Conservation (phyloP, 805 yeast genomes). For the Pichia paraexigua region DNA sequence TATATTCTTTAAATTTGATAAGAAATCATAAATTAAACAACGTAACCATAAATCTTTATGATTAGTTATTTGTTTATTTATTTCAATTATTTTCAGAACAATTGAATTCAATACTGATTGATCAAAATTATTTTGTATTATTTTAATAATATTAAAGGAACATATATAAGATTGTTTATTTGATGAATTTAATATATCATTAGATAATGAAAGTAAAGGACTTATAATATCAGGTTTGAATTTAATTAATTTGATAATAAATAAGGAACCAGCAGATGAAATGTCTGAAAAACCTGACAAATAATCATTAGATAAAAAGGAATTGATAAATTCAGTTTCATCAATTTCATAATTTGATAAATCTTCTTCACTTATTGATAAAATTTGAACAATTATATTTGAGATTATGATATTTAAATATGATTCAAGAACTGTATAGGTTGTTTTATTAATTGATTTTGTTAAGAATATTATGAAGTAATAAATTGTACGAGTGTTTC, state of each 20-base stretch:
- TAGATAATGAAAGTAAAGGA: conserved; percentile 7
- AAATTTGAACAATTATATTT: conserved; percentile 67
- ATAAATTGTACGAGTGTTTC: background rate
- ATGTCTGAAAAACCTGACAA: conserved; percentile 1
- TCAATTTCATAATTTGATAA: conserved; percentile 76
- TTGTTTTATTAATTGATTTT: background rate
- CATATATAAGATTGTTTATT: conserved; percentile 3
- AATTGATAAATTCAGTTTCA: conserved; percentile 79
- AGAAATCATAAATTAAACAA: conserved; percentile 9
- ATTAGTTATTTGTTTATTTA: background rate
- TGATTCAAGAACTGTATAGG: conserved; percentile 40
- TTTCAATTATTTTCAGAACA: background rate
- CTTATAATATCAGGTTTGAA: conserved; percentile 1
- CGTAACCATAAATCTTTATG: conserved; percentile 9
- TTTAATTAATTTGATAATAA: conserved; percentile 6
- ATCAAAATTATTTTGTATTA: conserved; percentile 4
- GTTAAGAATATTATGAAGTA: conserved; percentile 3
- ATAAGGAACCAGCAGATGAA: conserved; percentile 6
- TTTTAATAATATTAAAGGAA: conserved; percentile 6
- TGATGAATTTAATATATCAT: conserved; percentile 1
- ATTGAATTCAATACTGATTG: background rate
- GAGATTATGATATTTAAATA: conserved; percentile 56
- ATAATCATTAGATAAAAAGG: background rate
- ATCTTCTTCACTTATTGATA: conserved; percentile 61
- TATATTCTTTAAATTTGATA: conserved; percentile 4